phyloP scores from a whole-genome alignment of 139 green algal genomes.

The Nannochloris sp. region DNA sequence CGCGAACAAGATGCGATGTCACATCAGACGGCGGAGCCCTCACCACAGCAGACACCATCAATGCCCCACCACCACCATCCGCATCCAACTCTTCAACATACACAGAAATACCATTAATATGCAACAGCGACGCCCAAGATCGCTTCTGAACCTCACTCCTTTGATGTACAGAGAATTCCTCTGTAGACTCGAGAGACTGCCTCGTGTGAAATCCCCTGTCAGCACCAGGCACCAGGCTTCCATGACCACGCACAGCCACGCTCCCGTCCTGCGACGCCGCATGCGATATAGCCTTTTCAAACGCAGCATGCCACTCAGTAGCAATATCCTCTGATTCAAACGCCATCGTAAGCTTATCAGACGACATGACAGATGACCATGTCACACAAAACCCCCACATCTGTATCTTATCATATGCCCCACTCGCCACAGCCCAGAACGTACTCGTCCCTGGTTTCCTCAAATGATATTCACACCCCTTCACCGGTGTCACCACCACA shows the following conservation, averaged over 20 bases:
- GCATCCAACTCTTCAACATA: constrained; percentile 25
- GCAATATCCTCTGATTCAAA: constrained; percentile 13
- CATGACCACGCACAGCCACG: neutral
- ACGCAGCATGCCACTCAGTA: constrained; percentile 16
- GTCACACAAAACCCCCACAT: constrained; percentile 19
- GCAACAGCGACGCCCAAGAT: constrained; percentile 11
- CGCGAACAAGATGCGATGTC: constrained; percentile 20
- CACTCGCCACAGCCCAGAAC: constrained; percentile 18
- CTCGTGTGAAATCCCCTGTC: too few species aligned
- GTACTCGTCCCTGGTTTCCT: constrained; percentile 24
- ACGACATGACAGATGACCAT: neutral
- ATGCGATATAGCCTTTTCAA: constrained; percentile 10
- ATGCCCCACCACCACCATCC: constrained; percentile 30
- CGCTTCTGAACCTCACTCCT: neutral
- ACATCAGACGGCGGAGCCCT: constrained; percentile 21
- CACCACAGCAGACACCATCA: constrained; percentile 43
- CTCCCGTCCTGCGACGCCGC: neutral
- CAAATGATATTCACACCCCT: constrained; percentile 13
- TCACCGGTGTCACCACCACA: constrained; percentile 5
- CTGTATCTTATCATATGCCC: constrained; percentile 13
- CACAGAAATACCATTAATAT: constrained; percentile 32
- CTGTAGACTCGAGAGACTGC: too few species aligned
- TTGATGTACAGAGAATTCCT: too few species aligned
- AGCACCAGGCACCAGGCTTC: too few species aligned
- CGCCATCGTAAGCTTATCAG: constrained; percentile 10